Evolutionary conservation across 2,329 filamentous ascomycete genomes (phyloP).

Genomic region (Verticillium albo-atrum): DNA sequence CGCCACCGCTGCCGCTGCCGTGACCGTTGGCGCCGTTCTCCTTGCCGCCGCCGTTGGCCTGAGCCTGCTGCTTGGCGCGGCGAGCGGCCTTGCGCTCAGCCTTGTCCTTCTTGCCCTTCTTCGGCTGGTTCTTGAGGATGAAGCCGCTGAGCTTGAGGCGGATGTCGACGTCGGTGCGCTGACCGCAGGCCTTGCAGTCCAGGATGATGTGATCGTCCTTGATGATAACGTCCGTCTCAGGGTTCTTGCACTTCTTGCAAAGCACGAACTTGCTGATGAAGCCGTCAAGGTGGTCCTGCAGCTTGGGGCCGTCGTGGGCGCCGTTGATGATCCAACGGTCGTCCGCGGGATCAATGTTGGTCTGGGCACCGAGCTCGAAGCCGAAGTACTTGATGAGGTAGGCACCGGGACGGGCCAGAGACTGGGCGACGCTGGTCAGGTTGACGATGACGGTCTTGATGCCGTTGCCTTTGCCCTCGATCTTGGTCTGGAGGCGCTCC

Average conservation of each 20-base stretch:
- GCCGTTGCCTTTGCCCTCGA: conserved; percentile 98
- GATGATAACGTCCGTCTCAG: conserved; percentile 93
- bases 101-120: conserved; percentile 97
- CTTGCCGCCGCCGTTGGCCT: conserved; percentile 52
- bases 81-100: conserved; percentile 85
- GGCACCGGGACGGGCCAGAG: conserved; percentile 84
- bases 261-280: conserved; percentile 99
- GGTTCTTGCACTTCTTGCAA: conserved; percentile 99
- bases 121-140: conserved; percentile 91
- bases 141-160: conserved; percentile 95
- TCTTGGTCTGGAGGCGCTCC: conserved; percentile 97
- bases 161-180: conserved; percentile 85
- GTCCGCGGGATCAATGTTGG: conserved; percentile 94
- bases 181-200: conserved; percentile 98
- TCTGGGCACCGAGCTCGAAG: conserved; percentile 97
- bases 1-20: conserved; percentile 61
- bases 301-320: conserved; percentile 88
- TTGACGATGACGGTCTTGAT: conserved; percentile 99
- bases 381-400: conserved; percentile 99
- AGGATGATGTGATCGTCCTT: conserved; percentile 89
- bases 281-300: conserved; percentile 96
- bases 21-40: conserved; percentile 47
- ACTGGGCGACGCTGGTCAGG: conserved; percentile 86
- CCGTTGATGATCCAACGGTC: conserved; percentile 99
- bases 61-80: conserved; percentile 73